These are phyloP conservation scores for Ambrosiella beaveri DNA, from an alignment of 2,329 filamentous ascomycete species.

Conservation along the genomic window DNA sequence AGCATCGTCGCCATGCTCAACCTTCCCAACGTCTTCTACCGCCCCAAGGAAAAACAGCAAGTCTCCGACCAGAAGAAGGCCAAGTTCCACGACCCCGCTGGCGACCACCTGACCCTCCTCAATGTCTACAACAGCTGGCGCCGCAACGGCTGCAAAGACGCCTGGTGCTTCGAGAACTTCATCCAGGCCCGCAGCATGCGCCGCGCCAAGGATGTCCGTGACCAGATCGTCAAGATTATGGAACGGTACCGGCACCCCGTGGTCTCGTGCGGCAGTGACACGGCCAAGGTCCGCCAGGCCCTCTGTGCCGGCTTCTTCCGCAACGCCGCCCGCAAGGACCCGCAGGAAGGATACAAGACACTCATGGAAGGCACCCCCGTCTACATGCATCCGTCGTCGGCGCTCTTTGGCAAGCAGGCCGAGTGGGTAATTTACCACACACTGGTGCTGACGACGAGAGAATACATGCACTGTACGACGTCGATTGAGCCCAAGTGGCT, in stretches of 20 bases:
- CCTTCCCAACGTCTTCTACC: constrained; percentile 74
- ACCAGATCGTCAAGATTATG: constrained; percentile 89
- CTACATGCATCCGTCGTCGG: constrained; percentile 80
- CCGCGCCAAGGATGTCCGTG: constrained; percentile 77
- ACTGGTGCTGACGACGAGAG: constrained; percentile 82
- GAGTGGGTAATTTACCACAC: constrained; percentile 94
- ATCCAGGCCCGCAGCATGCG: constrained; percentile 83
- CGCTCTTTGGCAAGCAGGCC: constrained; percentile 85
- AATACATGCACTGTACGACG: constrained; percentile 95
- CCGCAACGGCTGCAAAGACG: constrained; percentile 57
- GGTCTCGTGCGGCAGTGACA: constrained; percentile 72
- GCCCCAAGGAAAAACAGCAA: constrained; percentile 90
- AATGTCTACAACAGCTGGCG: constrained; percentile 99
- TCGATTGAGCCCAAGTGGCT: constrained; percentile 88
- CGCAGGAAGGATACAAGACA: constrained; percentile 94
- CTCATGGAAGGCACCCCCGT: constrained; percentile 89
- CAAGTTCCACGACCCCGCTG: constrained; percentile 89
- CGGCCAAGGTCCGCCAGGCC: constrained; percentile 70
- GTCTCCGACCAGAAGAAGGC: constrained; percentile 95
- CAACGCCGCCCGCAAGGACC: constrained; percentile 85
- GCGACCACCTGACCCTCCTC: constrained; percentile 83
- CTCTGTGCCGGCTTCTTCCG: constrained; percentile 92
- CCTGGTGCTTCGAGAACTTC: constrained; percentile 97
- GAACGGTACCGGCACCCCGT: constrained; percentile 72
- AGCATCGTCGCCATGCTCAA: constrained; percentile 92